Conservation (phyloP, 352 stramenopile species). For the Phytophthora colocasiae region DNA sequence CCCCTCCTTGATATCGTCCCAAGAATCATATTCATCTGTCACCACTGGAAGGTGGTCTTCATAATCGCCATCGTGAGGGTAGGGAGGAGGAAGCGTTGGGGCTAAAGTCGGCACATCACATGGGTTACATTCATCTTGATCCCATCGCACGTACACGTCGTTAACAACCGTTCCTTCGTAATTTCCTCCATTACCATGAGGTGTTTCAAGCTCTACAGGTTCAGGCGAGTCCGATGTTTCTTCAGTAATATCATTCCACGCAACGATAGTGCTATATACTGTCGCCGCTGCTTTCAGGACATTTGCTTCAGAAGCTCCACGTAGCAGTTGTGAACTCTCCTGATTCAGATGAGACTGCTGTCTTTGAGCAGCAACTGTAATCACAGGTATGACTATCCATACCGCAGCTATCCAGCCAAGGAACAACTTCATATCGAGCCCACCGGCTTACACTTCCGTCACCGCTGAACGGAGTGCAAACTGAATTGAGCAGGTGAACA, state of each 20-base stretch:
- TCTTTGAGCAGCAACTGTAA: neutral
- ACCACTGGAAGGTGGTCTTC: slow-evolving; percentile 15
- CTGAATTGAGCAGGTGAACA: no score
- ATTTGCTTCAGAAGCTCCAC: no score
- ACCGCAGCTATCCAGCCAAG: slow-evolving; percentile 8
- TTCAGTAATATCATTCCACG: slow-evolving; percentile 2
- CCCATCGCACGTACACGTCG: slow-evolving; percentile 20
- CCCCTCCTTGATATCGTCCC: slow-evolving; percentile 11
- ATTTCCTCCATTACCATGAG: neutral
- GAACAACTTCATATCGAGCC: slow-evolving; percentile 21
- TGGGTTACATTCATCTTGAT: slow-evolving; percentile 27
- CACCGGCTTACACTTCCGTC: neutral
- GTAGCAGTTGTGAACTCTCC: no score
- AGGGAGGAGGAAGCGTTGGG: slow-evolving; percentile 13
- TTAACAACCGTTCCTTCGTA: neutral
- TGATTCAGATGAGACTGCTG: no score
- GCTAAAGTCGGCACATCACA: slow-evolving; percentile 26
- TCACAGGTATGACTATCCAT: neutral
- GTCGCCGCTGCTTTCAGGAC: no score
- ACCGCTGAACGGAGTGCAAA: neutral
- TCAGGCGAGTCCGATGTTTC: slow-evolving; percentile 5
- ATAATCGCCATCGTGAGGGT: slow-evolving; percentile 14
- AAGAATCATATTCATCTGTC: slow-evolving; percentile 12
- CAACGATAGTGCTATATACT: neutral
- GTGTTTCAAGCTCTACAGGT: neutral